Conservation (phyloP, 495 filamentous ascomycete genomes). For the Penicillium nucicola region DNA sequence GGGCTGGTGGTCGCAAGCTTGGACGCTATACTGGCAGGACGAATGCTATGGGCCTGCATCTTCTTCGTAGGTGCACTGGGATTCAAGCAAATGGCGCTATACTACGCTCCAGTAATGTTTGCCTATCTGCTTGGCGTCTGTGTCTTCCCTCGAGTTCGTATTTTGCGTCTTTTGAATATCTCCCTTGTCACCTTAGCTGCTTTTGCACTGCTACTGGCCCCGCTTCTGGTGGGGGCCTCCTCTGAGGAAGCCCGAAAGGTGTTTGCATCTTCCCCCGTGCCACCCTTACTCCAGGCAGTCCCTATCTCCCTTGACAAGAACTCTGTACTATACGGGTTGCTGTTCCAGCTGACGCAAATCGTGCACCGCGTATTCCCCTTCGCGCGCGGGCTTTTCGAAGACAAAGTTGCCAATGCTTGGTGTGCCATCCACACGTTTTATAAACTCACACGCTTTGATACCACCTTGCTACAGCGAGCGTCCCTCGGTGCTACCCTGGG, state of each 20-base stretch:
- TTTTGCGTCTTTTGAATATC: constrained; percentile 70
- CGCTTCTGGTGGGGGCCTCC: constrained; percentile 60
- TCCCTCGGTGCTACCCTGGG: constrained; percentile 72
- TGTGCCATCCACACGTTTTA: constrained; percentile 84
- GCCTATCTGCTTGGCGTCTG: constrained; percentile 87
- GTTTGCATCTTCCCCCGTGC: constrained; percentile 43
- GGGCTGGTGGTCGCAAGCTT: constrained; percentile 81
- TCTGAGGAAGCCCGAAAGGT: constrained; percentile 25
- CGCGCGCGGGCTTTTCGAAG: constrained; percentile 89
- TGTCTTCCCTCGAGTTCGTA: constrained; percentile 66
- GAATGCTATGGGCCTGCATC: constrained; percentile 80
- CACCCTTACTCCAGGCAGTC: constrained; percentile 57
- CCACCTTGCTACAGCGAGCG: constrained; percentile 66
- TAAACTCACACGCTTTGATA: constrained; percentile 72
- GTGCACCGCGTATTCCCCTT: constrained; percentile 93
- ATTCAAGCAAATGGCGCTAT: constrained; percentile 99
- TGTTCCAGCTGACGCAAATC: constrained; percentile 76
- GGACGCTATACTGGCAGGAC: constrained; percentile 80
- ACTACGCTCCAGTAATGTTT: constrained; percentile 91
- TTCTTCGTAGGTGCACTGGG: constrained; percentile 93
- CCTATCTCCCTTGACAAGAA: constrained; percentile 57
- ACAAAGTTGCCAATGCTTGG: constrained; percentile 98
- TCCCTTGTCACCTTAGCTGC: constrained; percentile 66
- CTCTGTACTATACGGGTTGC: constrained; percentile 63
- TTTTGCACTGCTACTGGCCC: constrained; percentile 72